These are phyloP conservation scores for Phytopythium mirpurense DNA, from an alignment of 352 stramenopile genomes.

Conservation along the genomic window DNA sequence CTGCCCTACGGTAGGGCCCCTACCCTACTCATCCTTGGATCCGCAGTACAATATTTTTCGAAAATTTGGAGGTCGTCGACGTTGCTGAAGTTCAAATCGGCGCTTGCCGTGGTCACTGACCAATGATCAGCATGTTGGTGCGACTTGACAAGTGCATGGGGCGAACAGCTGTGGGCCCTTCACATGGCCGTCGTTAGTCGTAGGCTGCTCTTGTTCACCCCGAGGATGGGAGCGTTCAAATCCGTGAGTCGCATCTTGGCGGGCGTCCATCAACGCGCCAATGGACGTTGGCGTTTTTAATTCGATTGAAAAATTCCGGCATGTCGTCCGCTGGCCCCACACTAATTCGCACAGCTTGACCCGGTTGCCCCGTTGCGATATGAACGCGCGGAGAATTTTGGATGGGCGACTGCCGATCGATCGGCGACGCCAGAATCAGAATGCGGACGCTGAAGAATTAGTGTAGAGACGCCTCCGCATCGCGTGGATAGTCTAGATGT, in stretches of 20 bases:
- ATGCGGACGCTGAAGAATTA: too few relatives aligned
- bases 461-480: neutral
- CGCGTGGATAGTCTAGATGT: neutral
- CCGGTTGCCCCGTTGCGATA: constrained; percentile 3
- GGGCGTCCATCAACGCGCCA: neutral
- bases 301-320: too few relatives aligned
- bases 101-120: too few relatives aligned
- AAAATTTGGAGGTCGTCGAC: constrained; percentile 1
- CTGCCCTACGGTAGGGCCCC: too few relatives aligned
- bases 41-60: neutral
- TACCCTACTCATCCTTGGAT: too few relatives aligned
- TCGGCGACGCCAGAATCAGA: neutral
- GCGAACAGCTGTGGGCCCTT: constrained; percentile 2
- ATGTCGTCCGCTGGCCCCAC: too few relatives aligned
- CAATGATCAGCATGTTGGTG: too few relatives aligned
- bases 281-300: neutral
- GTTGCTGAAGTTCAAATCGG: neutral
- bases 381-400: neutral
- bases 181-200: too few relatives aligned
- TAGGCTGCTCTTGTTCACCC: too few relatives aligned
- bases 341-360: constrained; percentile 2
- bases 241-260: constrained; percentile 5
- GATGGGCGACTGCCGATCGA: neutral
- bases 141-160: neutral
- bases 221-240: neutral